Conservation (phyloP, 768 basidiomycete species). For the Tricholoma terreum region DNA sequence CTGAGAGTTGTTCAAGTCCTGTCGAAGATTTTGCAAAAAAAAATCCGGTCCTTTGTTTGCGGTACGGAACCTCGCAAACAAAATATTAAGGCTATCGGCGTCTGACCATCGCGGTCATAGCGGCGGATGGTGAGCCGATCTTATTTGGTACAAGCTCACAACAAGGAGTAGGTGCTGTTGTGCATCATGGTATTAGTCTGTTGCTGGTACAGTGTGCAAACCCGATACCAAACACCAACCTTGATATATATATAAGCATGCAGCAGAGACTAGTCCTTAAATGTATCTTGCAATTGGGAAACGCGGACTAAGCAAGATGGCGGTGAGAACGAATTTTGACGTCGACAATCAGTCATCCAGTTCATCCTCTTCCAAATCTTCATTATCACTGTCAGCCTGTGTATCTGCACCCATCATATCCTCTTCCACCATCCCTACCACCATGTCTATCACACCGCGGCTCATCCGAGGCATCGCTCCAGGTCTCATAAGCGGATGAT, state of each 20-base stretch:
- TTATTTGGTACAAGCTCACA: too few species aligned
- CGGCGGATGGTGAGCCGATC: too few species aligned
- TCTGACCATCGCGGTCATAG: too few species aligned
- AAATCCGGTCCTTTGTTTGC: too few species aligned
- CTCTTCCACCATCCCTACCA: conserved; percentile 56
- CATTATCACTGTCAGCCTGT: conserved; percentile 28
- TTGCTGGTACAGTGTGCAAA: not conserved
- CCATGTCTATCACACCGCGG: conserved; percentile 63
- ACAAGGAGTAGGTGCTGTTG: too few species aligned
- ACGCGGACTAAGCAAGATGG: not conserved
- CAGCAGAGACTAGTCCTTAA: not conserved
- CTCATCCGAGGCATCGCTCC: conserved; percentile 71
- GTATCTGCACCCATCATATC: conserved; percentile 41
- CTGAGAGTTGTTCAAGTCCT: too few species aligned
- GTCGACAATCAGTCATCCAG: conserved; percentile 32
- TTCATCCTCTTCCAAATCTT: conserved; percentile 48
- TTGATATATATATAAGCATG: not conserved
- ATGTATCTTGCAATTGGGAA: not conserved
- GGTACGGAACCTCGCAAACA: too few species aligned
- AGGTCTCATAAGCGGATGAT: conserved; percentile 61
- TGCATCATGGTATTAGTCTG: not conserved
- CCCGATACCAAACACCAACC: not conserved
- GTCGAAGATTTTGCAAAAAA: too few species aligned
- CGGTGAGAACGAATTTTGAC: not conserved
- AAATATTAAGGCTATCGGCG: too few species aligned